Base-by-base conservation (phyloP, 106 monocot species). In the Dendrobium nobile region DNA sequence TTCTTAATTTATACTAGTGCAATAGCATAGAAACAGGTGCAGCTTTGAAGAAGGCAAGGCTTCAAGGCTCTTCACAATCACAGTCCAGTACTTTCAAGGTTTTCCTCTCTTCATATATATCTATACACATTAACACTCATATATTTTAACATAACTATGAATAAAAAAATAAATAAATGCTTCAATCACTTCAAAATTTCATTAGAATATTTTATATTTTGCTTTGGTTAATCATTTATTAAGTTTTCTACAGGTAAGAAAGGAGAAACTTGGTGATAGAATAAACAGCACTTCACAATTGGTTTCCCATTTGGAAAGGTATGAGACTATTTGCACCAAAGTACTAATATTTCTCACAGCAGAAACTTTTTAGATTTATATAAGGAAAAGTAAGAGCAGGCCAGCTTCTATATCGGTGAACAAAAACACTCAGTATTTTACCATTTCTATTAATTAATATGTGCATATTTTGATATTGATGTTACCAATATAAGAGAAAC, bases 231-330 rank as follows among this genome's bases (percentile, higher is more conserved):
- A 19, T 61, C 6, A 61, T 61, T 61, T 24, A 22, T 61, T 22
- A n/a, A 61, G 5, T 78, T 55, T 20, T 59, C 45, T 58, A 26
- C 86, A 95, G 95, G 95, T 95, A 82, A 89, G 92, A 85, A 95
- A 95, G 85, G 95, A 95, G 85, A 95, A 93, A 75, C 40, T 95
- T 26, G 95, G 95, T 10, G 95, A 95, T 81, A 89, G 95, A 82
- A 91, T 95, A 59, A 59, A 91, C 95, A 58, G 88, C 86, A 33
- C 92, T 95, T 75, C 95, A 95, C 95, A 95, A 80, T 75, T 95
- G 47, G 95, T 95, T 80, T 95, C 77, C 95, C 95, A 72, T 95
- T 95, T 84, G 95, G 95, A 85, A 95, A 95, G 95, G 95, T 95
- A 85, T 64, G 41, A n/a, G n/a, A 54, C 41, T 41, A 37, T 31